A percentile compares a stretch with the other conserved stretches of the same genome.
These are phyloP conservation scores for Acanthamoeba healyi DNA, from an alignment of 208 protist genomes.

Conservation along the genomic window DNA sequence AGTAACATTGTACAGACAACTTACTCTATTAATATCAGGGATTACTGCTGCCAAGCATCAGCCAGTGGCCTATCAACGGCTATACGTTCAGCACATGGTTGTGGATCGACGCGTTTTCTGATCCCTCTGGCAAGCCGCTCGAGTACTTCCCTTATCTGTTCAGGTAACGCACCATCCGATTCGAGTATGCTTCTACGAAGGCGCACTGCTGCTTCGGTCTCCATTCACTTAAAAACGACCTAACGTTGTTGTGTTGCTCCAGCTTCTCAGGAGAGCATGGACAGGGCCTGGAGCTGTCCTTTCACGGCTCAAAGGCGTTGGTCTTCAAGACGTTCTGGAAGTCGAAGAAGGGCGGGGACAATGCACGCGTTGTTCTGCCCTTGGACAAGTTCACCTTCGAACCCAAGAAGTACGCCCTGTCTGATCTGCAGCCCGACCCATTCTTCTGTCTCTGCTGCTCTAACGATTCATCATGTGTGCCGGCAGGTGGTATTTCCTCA, in stretches of 20 bases:
- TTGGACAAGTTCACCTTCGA: conserved; percentile 44
- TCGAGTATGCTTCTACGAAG: not conserved
- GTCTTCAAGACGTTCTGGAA: conserved; percentile 73
- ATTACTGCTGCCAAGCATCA: conserved; percentile 35
- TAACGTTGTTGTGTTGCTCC: not conserved
- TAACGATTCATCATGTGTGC: too few relatives aligned
- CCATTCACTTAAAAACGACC: not conserved
- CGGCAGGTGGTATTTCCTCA: conserved; percentile 68
- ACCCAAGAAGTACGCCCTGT: conserved; percentile 14
- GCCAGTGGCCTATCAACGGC: conserved; percentile 39
- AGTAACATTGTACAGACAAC: not conserved
- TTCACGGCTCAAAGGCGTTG: conserved; percentile 12
- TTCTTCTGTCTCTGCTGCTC: not conserved
- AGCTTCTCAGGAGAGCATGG: conserved; percentile 68
- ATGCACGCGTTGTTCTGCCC: not conserved
- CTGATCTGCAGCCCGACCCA: not conserved
- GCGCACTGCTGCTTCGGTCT: too few relatives aligned
- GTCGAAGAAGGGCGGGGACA: conserved; percentile 56
- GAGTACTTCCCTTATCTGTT: conserved; percentile 64
- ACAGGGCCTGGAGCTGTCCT: conserved; percentile 56
- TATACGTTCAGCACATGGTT: conserved; percentile 61
- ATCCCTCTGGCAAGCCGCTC: conserved; percentile 27
- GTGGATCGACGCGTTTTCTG: conserved; percentile 48
- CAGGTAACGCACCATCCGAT: not conserved
- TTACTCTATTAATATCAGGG: not conserved